Evolutionary conservation across 2,329 filamentous ascomycete genomes (phyloP).

Genomic region (Botrytis porri): DNA sequence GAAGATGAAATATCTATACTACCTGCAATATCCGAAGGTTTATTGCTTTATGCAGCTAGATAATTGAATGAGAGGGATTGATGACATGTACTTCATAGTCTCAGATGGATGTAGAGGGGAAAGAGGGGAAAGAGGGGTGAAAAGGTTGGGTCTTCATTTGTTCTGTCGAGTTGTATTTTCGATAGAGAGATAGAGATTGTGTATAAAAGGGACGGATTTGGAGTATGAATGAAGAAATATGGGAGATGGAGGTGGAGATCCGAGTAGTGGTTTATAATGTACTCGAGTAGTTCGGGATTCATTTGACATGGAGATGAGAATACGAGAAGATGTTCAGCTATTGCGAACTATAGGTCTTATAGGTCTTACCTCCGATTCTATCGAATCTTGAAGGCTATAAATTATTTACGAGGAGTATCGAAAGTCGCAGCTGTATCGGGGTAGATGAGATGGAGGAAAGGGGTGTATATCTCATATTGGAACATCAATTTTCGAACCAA

Average conservation of each 20-base stretch:
- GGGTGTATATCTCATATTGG: not conserved
- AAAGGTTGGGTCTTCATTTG: not conserved
- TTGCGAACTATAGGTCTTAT: too few relatives aligned
- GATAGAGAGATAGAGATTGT: not conserved
- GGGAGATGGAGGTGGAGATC: not conserved
- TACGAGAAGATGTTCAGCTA: not conserved
- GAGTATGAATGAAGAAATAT: not conserved
- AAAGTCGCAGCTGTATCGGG: too few relatives aligned
- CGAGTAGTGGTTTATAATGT: not conserved
- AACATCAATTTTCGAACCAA: not conserved
- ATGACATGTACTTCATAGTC: not conserved
- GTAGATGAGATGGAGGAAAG: too few relatives aligned
- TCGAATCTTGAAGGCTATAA: too few relatives aligned
- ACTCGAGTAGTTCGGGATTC: too few relatives aligned
- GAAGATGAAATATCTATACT: too few relatives aligned
- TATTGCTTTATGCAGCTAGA: not conserved
- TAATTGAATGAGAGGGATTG: not conserved
- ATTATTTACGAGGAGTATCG: fast-evolving
- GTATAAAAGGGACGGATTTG: not conserved
- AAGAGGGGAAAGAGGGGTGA: too few relatives aligned
- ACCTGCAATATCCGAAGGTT: too few relatives aligned
- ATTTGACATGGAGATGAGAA: not conserved
- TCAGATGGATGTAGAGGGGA: not conserved
- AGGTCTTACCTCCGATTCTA: too few relatives aligned
- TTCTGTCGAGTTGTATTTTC: not conserved